phyloP scores from a whole-genome alignment of 371 early-diverging fungal species.

The Mucor circinelloides region DNA sequence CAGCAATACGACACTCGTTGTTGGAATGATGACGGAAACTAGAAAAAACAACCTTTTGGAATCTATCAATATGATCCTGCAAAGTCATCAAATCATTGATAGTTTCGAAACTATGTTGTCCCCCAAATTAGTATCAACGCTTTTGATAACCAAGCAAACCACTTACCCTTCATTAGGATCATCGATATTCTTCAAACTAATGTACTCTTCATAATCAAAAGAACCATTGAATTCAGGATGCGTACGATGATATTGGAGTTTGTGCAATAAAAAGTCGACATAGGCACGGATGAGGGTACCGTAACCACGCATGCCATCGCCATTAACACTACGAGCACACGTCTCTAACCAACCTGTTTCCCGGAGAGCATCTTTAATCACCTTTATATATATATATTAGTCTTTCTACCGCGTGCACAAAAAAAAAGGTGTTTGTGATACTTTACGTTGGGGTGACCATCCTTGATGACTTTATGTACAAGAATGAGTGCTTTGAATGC shows the following conservation, averaged over 20 bases:
- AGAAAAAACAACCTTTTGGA: slow-evolving; percentile 87
- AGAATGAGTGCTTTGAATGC: slow-evolving; percentile 95
- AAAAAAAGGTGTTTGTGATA: background rate
- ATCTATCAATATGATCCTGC: slow-evolving; percentile 87
- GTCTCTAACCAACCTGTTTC: slow-evolving; percentile 72
- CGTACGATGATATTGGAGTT: slow-evolving; percentile 88
- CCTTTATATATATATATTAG: slow-evolving; percentile 36
- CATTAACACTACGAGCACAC: slow-evolving; percentile 65
- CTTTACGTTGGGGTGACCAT: slow-evolving; percentile 84
- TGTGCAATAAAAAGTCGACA: slow-evolving; percentile 84
- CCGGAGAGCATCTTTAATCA: slow-evolving; percentile 75
- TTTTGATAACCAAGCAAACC: background rate
- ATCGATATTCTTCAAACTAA: slow-evolving; percentile 88
- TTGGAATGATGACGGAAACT: slow-evolving; percentile 84
- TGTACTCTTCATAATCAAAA: slow-evolving; percentile 97
- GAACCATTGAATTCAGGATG: slow-evolving; percentile 94
- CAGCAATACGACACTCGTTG: slow-evolving; percentile 94
- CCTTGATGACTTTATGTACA: slow-evolving; percentile 94
- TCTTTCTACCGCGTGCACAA: background rate
- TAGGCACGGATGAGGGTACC: slow-evolving; percentile 90
- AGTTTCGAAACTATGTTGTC: slow-evolving; percentile 93
- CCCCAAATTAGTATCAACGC: too few species aligned
- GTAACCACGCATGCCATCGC: slow-evolving; percentile 76
- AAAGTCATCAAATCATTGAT: slow-evolving; percentile 91
- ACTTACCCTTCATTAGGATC: slow-evolving; percentile 96